Percentiles rank a stretch among this genome's conserved stretches.
These are phyloP conservation scores for Blastocystis sp. DNA, from an alignment of 352 stramenopile species.

Conservation along the genomic window DNA sequence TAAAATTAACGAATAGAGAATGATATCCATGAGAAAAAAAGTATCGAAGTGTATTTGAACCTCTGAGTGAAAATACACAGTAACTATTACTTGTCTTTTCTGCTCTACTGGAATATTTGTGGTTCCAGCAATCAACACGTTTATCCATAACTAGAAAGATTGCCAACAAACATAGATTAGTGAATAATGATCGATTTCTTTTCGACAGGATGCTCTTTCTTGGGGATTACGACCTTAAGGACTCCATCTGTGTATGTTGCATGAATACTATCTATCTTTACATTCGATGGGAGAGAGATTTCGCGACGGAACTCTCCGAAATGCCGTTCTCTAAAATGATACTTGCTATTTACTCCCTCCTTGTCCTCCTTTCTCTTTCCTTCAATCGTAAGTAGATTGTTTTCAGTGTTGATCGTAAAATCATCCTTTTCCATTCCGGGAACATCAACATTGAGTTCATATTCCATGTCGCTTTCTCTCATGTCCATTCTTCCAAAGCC, in stretches of 20 bases:
- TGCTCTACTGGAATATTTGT: neutral
- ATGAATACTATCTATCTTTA: neutral
- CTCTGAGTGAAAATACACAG: neutral
- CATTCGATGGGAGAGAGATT: slow-evolving; percentile 33
- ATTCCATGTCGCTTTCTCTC: slow-evolving; percentile 16
- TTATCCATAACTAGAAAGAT: neutral
- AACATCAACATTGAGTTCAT: slow-evolving; percentile 37
- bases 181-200: slow-evolving; percentile 5
- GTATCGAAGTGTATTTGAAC: neutral
- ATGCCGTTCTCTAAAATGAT: slow-evolving; percentile 42
- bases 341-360: neutral
- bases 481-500: slow-evolving; percentile 58
- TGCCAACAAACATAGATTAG: neutral
- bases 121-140: neutral
- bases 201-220: neutral
- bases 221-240: slow-evolving; percentile 22
- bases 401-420: slow-evolving; percentile 9
- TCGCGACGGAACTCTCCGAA: slow-evolving; percentile 24
- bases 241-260: slow-evolving; percentile 47
- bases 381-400: slow-evolving; percentile 37
- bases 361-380: slow-evolving; percentile 53
- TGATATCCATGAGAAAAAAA: neutral
- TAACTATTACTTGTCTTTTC: neutral
- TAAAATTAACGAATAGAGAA: neutral
- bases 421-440: slow-evolving; percentile 56